phyloP scores from a whole-genome alignment of 2,329 filamentous ascomycete species.

The Diaporthe capsici region DNA sequence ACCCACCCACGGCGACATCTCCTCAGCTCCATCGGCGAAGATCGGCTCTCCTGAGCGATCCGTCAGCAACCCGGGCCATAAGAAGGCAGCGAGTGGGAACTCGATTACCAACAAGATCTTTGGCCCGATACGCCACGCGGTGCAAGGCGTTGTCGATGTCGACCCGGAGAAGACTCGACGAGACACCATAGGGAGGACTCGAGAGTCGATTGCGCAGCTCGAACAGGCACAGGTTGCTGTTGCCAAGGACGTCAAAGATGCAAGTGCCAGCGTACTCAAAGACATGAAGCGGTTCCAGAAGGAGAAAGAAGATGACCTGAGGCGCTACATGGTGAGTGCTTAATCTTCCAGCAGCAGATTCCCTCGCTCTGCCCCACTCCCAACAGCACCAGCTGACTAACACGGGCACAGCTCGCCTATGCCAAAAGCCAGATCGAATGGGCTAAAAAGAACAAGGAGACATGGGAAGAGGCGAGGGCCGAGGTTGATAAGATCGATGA shows the following conservation, averaged over 20 bases:
- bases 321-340: conserved; percentile 89
- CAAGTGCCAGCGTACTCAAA: conserved; percentile 87
- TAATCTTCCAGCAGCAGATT: background rate
- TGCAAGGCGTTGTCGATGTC: conserved; percentile 95
- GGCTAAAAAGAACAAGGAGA: conserved; percentile 91
- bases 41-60: conserved; percentile 76
- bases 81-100: conserved; percentile 86
- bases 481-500: conserved; percentile 91
- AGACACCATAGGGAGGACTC: conserved; percentile 95
- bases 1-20: conserved; percentile 83
- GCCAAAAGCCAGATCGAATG: conserved; percentile 94
- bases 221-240: conserved; percentile 92
- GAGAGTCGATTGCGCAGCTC: conserved; percentile 86
- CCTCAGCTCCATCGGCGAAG: conserved; percentile 78
- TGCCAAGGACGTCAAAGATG: conserved; percentile 93
- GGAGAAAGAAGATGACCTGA: conserved; percentile 95
- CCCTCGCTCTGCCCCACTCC: conserved; percentile 11
- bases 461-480: conserved; percentile 90
- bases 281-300: conserved; percentile 93
- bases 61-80: conserved; percentile 70
- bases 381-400: background rate
- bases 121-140: conserved; percentile 92
- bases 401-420: conserved; percentile 79
- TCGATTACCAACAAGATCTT: conserved; percentile 96
- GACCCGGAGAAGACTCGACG: conserved; percentile 93